phyloP scores from a whole-genome alignment of 345 rosid genomes.

The Lumnitzera littorea region DNA sequence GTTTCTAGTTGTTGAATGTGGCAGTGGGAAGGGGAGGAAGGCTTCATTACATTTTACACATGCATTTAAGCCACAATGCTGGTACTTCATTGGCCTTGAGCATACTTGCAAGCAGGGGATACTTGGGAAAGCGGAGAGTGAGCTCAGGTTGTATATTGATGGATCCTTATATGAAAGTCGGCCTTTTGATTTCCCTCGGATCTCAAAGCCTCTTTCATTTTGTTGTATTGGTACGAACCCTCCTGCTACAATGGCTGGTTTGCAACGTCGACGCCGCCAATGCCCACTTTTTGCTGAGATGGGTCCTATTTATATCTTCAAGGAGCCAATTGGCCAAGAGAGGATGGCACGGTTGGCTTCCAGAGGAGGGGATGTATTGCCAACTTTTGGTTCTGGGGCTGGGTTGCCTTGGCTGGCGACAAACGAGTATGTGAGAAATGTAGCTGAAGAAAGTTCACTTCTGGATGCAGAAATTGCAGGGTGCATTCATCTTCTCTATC shows the following conservation, averaged over 20 bases:
- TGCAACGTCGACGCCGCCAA: conserved; percentile 98
- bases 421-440: conserved; percentile 46
- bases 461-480: conserved; percentile 92
- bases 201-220: conserved; percentile 91
- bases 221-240: conserved; percentile 99
- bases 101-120: conserved; percentile 81
- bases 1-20: conserved; percentile 95
- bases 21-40: conserved; percentile 89
- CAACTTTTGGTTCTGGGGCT: conserved; percentile 86
- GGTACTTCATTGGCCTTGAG: conserved; percentile 97
- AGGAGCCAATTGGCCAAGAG: conserved; percentile 93
- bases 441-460: conserved; percentile 73
- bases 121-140: conserved; percentile 93
- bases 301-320: conserved; percentile 95
- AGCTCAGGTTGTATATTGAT: conserved; percentile 81
- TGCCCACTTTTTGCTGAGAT: conserved; percentile 99
- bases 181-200: conserved; percentile 90
- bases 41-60: conserved; percentile 96
- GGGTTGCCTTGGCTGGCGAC: conserved; percentile 96
- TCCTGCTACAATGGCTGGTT: conserved; percentile 97
- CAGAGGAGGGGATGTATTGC: conserved; percentile 92
- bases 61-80: conserved; percentile 97
- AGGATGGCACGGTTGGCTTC: conserved; percentile 86
- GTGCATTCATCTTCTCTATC: conserved; percentile 79
- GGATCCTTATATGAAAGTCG: conserved; percentile 92